Conservation (phyloP, 306 rosid genomes). For the Pterocarpus macrocarpus region DNA sequence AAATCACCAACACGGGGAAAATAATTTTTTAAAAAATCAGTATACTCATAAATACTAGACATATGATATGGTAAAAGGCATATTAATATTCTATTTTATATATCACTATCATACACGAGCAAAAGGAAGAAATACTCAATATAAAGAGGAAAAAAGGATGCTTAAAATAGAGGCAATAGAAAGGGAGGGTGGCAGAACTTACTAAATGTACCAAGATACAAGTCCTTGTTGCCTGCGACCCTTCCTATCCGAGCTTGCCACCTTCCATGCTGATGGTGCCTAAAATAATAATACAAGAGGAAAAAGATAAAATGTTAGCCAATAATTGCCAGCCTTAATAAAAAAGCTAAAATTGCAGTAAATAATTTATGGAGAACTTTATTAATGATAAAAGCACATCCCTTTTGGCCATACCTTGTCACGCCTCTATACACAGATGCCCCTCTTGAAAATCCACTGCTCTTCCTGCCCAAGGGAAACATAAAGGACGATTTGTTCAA, state of each 20-base stretch:
- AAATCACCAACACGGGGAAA: no score
- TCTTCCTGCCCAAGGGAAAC: slow-evolving; percentile 68
- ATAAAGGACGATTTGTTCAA: slow-evolving; percentile 39
- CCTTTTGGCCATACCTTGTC: slow-evolving; percentile 92
- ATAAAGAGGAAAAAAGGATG: slow-evolving; percentile 14
- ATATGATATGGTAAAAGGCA: no score
- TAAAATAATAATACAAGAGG: slow-evolving; percentile 40
- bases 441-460: slow-evolving; percentile 99
- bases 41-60: no score
- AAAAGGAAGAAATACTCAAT: no score
- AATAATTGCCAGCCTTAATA: slow-evolving; percentile 55
- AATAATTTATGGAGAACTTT: slow-evolving; percentile 58
- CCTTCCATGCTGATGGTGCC: slow-evolving; percentile 99
- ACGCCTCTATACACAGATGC: slow-evolving; percentile 99
- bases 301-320: slow-evolving; percentile 45
- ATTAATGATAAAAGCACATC: slow-evolving; percentile 43
- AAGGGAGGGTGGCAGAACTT: slow-evolving; percentile 48
- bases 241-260: slow-evolving; percentile 99
- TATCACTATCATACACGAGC: no score
- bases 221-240: slow-evolving; percentile 97
- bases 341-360: slow-evolving; percentile 68
- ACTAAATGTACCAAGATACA: slow-evolving; percentile 99
- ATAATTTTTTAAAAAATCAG: no score
- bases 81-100: no score
- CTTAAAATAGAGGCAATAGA: slow-evolving; percentile 26